phyloP scores from a whole-genome alignment of 2,329 filamentous ascomycete species.

The Elsinoe batatas region DNA sequence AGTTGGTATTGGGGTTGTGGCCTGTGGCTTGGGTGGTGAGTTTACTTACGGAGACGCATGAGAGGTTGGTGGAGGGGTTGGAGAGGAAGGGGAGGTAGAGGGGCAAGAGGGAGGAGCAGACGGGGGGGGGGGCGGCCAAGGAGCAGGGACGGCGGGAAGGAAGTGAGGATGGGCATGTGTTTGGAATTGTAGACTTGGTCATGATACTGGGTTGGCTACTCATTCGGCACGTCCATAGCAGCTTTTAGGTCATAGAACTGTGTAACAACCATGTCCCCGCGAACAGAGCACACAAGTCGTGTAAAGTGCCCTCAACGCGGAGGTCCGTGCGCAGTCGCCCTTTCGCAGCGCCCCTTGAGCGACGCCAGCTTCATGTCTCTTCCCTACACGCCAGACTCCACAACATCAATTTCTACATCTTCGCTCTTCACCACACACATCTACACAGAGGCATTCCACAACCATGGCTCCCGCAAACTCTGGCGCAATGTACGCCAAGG shows the following conservation, averaged over 20 bases:
- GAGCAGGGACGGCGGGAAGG: not conserved
- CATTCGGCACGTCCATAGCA: not conserved
- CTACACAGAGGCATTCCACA: slow-evolving; percentile 16
- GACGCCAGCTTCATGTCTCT: not conserved
- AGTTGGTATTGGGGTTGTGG: slow-evolving; percentile 20
- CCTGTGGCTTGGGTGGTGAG: slow-evolving; percentile 15
- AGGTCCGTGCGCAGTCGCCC: slow-evolving; percentile 10
- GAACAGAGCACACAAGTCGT: not conserved
- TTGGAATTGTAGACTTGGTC: not conserved
- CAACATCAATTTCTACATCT: not conserved
- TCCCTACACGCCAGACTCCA: not conserved
- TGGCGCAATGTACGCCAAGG: slow-evolving; percentile 53
- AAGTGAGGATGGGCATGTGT: not conserved
- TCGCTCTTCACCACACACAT: not conserved
- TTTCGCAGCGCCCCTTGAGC: not conserved
- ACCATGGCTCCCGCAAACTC: slow-evolving; percentile 49
- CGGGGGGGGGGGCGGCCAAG: not conserved
- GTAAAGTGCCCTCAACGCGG: slow-evolving; percentile 6
- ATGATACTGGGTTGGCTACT: no score
- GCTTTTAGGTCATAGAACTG: no score
- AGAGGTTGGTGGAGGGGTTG: not conserved
- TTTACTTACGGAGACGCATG: slow-evolving; percentile 11
- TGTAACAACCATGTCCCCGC: no score
- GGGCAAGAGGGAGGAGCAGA: not conserved
- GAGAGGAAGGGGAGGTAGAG: slow-evolving; percentile 10